Evolutionary conservation across 345 rosid genomes (phyloP), one percentile per base, ranked within the genome.

Genomic region (Linum trigynum): DNA sequence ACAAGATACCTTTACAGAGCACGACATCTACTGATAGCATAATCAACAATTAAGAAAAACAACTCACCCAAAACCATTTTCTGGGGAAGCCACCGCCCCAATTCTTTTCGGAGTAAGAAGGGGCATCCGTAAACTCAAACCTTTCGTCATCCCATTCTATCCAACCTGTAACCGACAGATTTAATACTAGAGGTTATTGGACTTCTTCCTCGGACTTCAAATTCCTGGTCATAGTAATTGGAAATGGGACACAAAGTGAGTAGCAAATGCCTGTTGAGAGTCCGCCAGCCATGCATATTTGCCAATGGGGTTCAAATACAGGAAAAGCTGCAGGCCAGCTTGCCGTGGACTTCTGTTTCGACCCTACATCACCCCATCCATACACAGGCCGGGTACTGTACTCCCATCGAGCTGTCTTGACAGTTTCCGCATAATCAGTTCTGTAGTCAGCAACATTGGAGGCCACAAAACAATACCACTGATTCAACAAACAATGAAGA

Each of bases 291-390:
- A 92, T 86, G 87, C 98, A 90, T 71, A 88, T 72, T 84, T 92
- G 98, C 98, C 98, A 92, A 65, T 92, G 98, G 66, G 98, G 98
- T 84, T 92, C 98, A 67, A 92, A 92, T 64, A 92, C 85, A 66
- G 98, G 97, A 76, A 92, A 85, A 69, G 86, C 98, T 23, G 98
- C 98, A 69, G 82, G 87, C 98, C 98, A 92, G 63, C 98, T 97
- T 11, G 98, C 98, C 12, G 98, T 85, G 14, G 98, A 84, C 81
- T 86, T 88, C 80, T 90, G 98, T 64, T 77, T 76, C 48, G 81
- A 72, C 63, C 84, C 87, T 68, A 80, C 94, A 86, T 86, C 68
- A 67, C 98, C 97, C 98, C 98, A 92, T 65, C 98, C 98, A 65
- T 81, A 90, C 68, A 88, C 70, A 71, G 96, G 97, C 41, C 85